Base-by-base conservation (phyloP, 257 asterid species). In the Handroanthus guayacan region DNA sequence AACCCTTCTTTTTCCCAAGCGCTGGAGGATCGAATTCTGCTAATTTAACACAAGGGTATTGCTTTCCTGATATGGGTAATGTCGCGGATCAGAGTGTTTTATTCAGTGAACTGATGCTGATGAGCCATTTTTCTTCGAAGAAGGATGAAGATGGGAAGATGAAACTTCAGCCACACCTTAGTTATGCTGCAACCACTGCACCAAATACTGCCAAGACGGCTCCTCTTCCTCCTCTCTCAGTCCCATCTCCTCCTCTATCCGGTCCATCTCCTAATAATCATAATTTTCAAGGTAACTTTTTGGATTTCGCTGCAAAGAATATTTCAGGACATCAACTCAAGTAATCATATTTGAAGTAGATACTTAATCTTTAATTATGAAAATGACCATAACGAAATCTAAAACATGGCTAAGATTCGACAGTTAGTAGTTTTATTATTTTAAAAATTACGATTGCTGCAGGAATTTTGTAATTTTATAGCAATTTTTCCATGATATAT, bases 81-180 rank as follows among this genome's bases (percentile, higher is more conserved):
- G 76, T 62, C 1, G 16, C 44, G 43, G 75, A 80, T 79, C 79
- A 63, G 37, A 17, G 80, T 0, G 72, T 63, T 12, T 67, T 87
- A 0, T 77, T 88, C 0, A 85, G 86, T 74, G 97, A 89, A 37
- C 80, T 89, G 52, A 82, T 87, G 92, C 76, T 83, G 72, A 86
- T 85, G 90, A 83, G 82, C 67, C 76, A 82, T 31, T 78, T 82
- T 72, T 76, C 85, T 13, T 75, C 83, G 2, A 85, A 67, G 64
- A 91, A 84, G 67, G 65, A 63, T 2, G 85, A 77, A 5, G 87
- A 82, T n/a, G 89, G 86, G 48, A 88, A 83, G 82, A 80, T 86
- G 80, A 83, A 85, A 69, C 71, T 78, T 14, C 90, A 81, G 57
- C 82, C 80, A n/a, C 75, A 67, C n/a, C 37, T 85, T 2, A 54